Evolutionary conservation across 163 green algal genomes (phyloP), one percentile per base, ranked within the genome.

Genomic region (Coccomyxa subellipsoidea): DNA sequence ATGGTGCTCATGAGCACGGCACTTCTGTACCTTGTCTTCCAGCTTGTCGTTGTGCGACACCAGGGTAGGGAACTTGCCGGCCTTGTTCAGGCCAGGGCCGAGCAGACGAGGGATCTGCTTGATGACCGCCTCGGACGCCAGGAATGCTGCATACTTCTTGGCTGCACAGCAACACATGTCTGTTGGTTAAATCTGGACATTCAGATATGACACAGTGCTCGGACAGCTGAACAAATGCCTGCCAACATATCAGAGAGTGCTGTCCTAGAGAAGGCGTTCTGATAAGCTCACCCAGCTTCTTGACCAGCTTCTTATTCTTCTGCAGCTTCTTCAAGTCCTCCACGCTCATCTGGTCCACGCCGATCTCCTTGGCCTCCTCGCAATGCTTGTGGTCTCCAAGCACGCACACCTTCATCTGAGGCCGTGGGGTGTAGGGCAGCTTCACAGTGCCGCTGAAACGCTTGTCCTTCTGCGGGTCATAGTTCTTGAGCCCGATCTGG

Each of bases 281-380:
- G 47, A 18, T 59, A 7, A 59, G 47, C 90, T 80, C 76, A 96
- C 92, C 92, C 81, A 99, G 92, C 96, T 99, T 99, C 96, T 99
- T 99, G 79, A 99, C 97, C 59, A 99, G 94, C 94, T 99, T 99
- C 94, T 99, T 99, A 96, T 99, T 99, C 94, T 99, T 99, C 95
- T 99, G 99, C 76, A 99, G 93, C 95, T 99, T 99, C 95, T 99
- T 99, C 75, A 99, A 90, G 85, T 97, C 95, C 86, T 99, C 97
- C 79, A 99, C 96, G 81, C 88, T 94, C 93, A 97, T 97, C 80
- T 84, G 81, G 84, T 99, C 97, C 29, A 99, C 80, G 78, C 91
- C 94, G 31, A 99, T 91, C 59, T 90, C 85, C 82, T 95, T 88
- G 73, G 96, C 95, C 91, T 97, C 90, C 88, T 99, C 97, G 87